A percentile compares a stretch with the other conserved stretches of the same genome.
phyloP scores from a whole-genome alignment of 176 grass and related monocot genomes.

The Oryza glumipatula region DNA sequence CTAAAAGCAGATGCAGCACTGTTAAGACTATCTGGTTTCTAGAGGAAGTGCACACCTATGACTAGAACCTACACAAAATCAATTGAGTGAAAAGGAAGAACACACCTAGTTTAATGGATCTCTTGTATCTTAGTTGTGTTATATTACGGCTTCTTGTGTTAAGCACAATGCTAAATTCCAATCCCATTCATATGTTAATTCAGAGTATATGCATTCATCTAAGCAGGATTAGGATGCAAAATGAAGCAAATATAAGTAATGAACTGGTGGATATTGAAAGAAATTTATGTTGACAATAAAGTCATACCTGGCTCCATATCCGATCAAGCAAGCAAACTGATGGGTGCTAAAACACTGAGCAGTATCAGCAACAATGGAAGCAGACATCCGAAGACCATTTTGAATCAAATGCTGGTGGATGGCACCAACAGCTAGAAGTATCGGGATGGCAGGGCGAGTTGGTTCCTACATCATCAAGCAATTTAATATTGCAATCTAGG shows the following conservation, averaged over 20 bases:
- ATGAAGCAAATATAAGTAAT: constrained; percentile 33
- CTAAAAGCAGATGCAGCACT: neutral
- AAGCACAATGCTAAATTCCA: constrained; percentile 9
- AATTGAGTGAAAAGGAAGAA: neutral
- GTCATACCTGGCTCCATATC: constrained; percentile 95
- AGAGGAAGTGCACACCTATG: constrained; percentile 24
- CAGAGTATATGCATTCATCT: constrained; percentile 30
- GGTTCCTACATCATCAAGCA: constrained; percentile 67
- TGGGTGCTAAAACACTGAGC: constrained; percentile 99
- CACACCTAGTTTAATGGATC: constrained; percentile 9
- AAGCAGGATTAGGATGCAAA: constrained; percentile 29
- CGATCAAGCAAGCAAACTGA: constrained; percentile 99
- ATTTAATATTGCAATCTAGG: constrained; percentile 28
- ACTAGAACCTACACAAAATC: neutral
- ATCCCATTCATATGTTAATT: constrained; percentile 5
- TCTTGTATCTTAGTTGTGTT: neutral
- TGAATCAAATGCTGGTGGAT: constrained; percentile 99
- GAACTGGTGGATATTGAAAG: constrained; percentile 17
- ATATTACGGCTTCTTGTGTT: constrained; percentile 9
- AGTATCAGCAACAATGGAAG: constrained; percentile 96
- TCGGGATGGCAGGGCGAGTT: constrained; percentile 90
- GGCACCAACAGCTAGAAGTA: constrained; percentile 96
- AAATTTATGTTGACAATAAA: constrained; percentile 27
- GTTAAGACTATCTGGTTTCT: constrained; percentile 18
- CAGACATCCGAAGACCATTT: constrained; percentile 94